A percentile compares a stretch with the other conserved stretches of the same genome.
phyloP scores from a whole-genome alignment of 192 early-diverging fungal species.

The Rhizoclosmatium globosum region DNA sequence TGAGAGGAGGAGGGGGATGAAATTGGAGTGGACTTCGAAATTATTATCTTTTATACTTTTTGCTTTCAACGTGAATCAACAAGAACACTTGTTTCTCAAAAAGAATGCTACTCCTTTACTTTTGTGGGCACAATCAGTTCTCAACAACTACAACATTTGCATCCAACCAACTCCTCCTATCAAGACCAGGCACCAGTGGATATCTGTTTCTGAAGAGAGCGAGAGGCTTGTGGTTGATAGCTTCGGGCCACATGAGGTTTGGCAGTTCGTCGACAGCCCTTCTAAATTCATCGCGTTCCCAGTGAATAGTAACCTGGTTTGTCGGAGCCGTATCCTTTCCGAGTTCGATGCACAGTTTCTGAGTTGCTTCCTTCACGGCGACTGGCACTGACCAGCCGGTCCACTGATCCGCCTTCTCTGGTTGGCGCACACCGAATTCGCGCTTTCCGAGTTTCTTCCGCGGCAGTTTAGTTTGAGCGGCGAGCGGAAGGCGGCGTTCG shows the following conservation, averaged over 20 bases:
- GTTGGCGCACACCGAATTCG: not conserved
- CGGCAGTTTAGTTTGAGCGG: conserved; percentile 27
- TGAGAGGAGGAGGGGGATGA: too few relatives aligned
- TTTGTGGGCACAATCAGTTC: too few relatives aligned
- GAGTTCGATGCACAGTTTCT: not conserved
- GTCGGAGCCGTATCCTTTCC: too few relatives aligned
- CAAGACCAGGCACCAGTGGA: too few relatives aligned
- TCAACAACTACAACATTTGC: too few relatives aligned
- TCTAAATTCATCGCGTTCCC: conserved; percentile 58
- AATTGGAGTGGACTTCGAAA: too few relatives aligned
- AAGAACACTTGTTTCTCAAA: too few relatives aligned
- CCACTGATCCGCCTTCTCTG: conserved; percentile 20
- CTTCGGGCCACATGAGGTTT: conserved; percentile 43
- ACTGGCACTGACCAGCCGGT: conserved; percentile 49
- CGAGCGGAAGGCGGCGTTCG: conserved; percentile 22
- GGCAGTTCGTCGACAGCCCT: conserved; percentile 37
- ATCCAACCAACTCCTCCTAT: too few relatives aligned
- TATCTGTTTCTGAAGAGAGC: conserved; percentile 43
- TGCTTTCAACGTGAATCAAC: too few relatives aligned
- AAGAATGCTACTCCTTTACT: too few relatives aligned
- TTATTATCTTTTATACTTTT: too few relatives aligned
- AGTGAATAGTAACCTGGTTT: conserved; percentile 37
- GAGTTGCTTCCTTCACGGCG: conserved; percentile 23
- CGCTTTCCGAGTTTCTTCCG: conserved; percentile 3
- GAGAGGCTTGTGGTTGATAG: conserved; percentile 46